A percentile compares a stretch with the other conserved stretches of the same genome.
These are phyloP conservation scores for Chlorociboria aeruginascens DNA, from an alignment of 495 filamentous ascomycete genomes.

Conservation along the genomic window DNA sequence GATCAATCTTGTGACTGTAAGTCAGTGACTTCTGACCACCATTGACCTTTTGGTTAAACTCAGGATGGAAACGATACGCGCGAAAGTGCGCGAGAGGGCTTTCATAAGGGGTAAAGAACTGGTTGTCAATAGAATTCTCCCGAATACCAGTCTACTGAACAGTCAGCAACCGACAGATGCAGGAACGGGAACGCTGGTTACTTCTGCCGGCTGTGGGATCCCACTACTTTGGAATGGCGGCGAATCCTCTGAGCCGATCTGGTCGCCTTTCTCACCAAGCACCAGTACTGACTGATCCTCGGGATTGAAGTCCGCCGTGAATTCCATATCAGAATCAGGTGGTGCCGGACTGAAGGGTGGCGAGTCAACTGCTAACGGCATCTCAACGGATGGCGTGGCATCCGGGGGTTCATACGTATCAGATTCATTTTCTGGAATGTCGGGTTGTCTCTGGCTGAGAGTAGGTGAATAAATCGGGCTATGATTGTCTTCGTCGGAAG, in stretches of 20 bases:
- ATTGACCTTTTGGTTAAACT: slow-evolving; percentile 52
- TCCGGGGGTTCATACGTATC: slow-evolving; percentile 51
- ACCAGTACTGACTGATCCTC: slow-evolving; percentile 2
- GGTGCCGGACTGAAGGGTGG: slow-evolving; percentile 20
- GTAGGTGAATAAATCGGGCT: slow-evolving; percentile 12
- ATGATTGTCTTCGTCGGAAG: background rate
- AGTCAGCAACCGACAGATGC: slow-evolving; percentile 5
- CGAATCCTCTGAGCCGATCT: background rate
- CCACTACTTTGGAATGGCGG: slow-evolving; percentile 14
- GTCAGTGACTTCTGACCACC: slow-evolving; percentile 81
- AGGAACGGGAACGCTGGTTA: slow-evolving; percentile 25
- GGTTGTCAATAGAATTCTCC: slow-evolving; percentile 1
- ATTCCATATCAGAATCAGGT: slow-evolving; percentile 4
- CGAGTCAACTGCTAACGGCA: slow-evolving; percentile 4
- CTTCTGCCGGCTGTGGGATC: slow-evolving; percentile 18
- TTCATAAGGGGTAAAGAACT: slow-evolving; percentile 56
- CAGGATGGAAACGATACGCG: slow-evolving; percentile 79
- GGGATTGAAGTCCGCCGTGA: background rate
- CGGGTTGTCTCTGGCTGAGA: background rate
- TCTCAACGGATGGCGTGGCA: slow-evolving; percentile 11
- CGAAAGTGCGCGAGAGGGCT: slow-evolving; percentile 75
- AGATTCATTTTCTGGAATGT: slow-evolving; percentile 19
- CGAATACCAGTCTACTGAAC: slow-evolving; percentile 1
- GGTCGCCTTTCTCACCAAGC: background rate
- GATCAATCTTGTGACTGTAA: slow-evolving; percentile 79